These are phyloP conservation scores for Lepraria neglecta DNA, from an alignment of 495 filamentous ascomycete genomes.

Conservation along the genomic window DNA sequence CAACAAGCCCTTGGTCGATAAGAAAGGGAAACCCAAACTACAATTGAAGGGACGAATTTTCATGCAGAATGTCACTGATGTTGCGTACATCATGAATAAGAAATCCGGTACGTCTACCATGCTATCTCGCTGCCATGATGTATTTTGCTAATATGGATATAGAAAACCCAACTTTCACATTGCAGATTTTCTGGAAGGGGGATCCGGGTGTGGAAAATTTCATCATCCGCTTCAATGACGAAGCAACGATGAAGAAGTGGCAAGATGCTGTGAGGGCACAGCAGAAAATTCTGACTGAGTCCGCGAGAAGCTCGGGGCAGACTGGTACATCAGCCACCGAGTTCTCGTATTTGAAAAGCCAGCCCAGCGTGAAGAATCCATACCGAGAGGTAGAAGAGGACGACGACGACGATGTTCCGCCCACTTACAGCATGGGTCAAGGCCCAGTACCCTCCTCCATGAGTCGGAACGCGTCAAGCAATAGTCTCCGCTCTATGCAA, in stretches of 20 bases:
- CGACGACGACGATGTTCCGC: constrained; percentile 58
- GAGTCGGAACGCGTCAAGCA: constrained; percentile 73
- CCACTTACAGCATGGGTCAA: constrained; percentile 36
- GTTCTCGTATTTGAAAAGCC: constrained; percentile 71
- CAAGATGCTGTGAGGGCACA: constrained; percentile 52
- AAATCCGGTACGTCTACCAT: not conserved
- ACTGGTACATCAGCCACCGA: constrained; percentile 60
- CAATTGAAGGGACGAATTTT: constrained; percentile 97
- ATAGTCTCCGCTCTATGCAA: constrained; percentile 73
- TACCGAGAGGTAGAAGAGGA: constrained; percentile 74
- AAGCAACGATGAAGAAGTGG: constrained; percentile 91
- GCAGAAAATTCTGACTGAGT: constrained; percentile 40
- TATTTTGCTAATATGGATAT: constrained; percentile 1
- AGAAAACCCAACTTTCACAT: constrained; percentile 40
- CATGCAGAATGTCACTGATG: constrained; percentile 98
- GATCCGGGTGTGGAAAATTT: constrained; percentile 96
- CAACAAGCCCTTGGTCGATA: constrained; percentile 64
- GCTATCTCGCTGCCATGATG: constrained; percentile 6
- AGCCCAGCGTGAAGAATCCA: constrained; percentile 64
- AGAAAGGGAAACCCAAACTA: constrained; percentile 70
- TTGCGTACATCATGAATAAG: constrained; percentile 61
- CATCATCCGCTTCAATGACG: constrained; percentile 82
- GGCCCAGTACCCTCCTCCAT: constrained; percentile 46
- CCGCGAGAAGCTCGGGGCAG: constrained; percentile 42
- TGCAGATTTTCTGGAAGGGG: constrained; percentile 98